These are phyloP conservation scores for Teratosphaeria pseudoeucalypti DNA, from an alignment of 2,329 filamentous ascomycete genomes.

Conservation along the genomic window DNA sequence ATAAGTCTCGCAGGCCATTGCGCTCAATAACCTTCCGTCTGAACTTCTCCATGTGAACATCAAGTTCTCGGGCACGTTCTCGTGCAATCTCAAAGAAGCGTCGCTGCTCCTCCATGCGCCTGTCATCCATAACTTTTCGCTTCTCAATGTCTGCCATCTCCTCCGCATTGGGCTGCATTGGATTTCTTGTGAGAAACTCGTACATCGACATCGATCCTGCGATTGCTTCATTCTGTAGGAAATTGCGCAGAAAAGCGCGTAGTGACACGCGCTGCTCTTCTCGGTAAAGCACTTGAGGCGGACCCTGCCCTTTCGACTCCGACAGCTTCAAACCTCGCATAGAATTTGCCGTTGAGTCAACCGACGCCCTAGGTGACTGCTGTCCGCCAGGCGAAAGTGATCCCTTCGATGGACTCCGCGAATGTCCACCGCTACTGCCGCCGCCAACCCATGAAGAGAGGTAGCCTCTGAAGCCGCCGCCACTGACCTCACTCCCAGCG, in stretches of 20 bases:
- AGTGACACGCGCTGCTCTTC: conserved; percentile 88
- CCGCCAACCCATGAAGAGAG: conserved; percentile 26
- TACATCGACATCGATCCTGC: conserved; percentile 72
- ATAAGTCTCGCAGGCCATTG: conserved; percentile 86
- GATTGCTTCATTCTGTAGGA: conserved; percentile 75
- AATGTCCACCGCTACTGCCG: conserved; percentile 25
- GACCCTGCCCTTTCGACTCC: background rate
- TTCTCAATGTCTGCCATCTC: conserved; percentile 72
- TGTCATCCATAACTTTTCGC: conserved; percentile 74
- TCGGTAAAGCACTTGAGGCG: conserved; percentile 52
- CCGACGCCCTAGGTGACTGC: conserved; percentile 23
- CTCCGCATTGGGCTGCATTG: conserved; percentile 65
- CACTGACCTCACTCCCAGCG: conserved; percentile 3
- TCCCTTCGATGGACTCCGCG: conserved; percentile 31
- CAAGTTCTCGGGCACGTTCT: conserved; percentile 79
- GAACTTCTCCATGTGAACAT: conserved; percentile 92
- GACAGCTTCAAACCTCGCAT: background rate
- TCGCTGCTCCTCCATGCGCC: conserved; percentile 82
- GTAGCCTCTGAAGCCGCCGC: conserved; percentile 35
- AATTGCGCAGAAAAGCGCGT: conserved; percentile 75
- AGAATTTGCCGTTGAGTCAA: conserved; percentile 16
- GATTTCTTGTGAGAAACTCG: conserved; percentile 69
- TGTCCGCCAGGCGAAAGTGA: conserved; percentile 19
- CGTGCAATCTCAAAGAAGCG: conserved; percentile 93
- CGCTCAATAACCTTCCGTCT: conserved; percentile 56